Evolutionary conservation across 257 asterid genomes (phyloP).

Genomic region (Penstemon davidsonii): DNA sequence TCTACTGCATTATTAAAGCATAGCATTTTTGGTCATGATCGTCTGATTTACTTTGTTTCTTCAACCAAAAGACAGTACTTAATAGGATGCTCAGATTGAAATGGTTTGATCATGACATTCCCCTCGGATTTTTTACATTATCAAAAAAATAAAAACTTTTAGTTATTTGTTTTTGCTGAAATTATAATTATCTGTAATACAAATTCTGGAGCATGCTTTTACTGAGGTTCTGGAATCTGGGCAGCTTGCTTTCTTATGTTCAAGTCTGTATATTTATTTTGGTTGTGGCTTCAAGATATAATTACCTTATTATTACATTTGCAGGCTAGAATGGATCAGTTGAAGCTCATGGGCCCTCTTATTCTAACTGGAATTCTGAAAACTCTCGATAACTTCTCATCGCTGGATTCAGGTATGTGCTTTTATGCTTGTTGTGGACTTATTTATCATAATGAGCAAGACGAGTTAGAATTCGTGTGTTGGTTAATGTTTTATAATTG

Average conservation of each 20-base stretch:
- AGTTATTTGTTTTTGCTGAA: neutral
- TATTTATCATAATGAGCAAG: constrained; percentile 23
- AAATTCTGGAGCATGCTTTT: neutral
- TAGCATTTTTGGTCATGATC: constrained; percentile 7
- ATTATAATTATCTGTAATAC: neutral
- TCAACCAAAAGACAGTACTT: constrained; percentile 3
- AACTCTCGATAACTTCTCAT: constrained; percentile 68
- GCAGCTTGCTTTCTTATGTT: constrained; percentile 1
- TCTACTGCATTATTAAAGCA: constrained; percentile 5
- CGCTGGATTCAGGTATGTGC: constrained; percentile 63
- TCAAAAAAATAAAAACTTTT: neutral
- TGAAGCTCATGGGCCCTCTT: constrained; percentile 95
- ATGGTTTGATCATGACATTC: constrained; percentile 7
- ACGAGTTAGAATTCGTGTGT: constrained; percentile 14
- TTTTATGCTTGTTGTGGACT: constrained; percentile 32
- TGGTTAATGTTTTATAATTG: constrained; percentile 18
- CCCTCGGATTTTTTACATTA: neutral
- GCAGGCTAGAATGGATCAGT: constrained; percentile 84
- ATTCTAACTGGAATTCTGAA: constrained; percentile 74
- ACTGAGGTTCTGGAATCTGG: constrained; percentile 12
- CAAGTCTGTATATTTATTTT: constrained; percentile 3
- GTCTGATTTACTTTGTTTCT: neutral
- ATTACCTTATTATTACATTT: constrained; percentile 24
- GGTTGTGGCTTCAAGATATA: constrained; percentile 21
- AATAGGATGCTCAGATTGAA: constrained; percentile 10